phyloP scores from a whole-genome alignment of 2,329 filamentous ascomycete genomes.

The Aspergillus ruber region DNA sequence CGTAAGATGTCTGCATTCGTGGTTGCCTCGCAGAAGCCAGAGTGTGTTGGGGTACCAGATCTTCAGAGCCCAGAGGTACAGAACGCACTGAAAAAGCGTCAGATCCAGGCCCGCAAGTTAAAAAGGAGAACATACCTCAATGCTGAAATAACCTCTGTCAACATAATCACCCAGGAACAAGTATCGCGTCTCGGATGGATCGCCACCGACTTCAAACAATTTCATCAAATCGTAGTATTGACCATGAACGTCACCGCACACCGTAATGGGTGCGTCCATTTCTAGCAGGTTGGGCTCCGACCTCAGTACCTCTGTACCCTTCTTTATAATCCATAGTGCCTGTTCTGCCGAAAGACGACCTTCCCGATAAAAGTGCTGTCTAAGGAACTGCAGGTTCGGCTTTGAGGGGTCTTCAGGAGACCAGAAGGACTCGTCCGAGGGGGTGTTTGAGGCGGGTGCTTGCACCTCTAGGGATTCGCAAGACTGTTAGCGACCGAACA shows the following conservation, averaged over 20 bases:
- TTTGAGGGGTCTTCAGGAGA: constrained; percentile 78
- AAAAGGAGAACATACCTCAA: constrained; percentile 56
- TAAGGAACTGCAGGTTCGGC: constrained; percentile 88
- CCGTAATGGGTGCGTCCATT: constrained; percentile 98
- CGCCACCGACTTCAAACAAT: constrained; percentile 94
- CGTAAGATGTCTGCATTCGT: constrained; percentile 97
- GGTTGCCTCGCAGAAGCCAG: constrained; percentile 94
- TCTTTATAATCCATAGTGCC: constrained; percentile 87
- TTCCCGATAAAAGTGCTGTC: constrained; percentile 97
- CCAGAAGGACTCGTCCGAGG: constrained; percentile 91
- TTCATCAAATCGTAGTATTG: constrained; percentile 99
- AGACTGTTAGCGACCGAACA: constrained; percentile 9
- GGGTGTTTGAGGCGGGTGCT: constrained; percentile 87
- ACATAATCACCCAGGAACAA: constrained; percentile 98
- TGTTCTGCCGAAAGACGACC: constrained; percentile 95
- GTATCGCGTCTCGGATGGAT: constrained; percentile 92
- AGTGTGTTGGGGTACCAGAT: constrained; percentile 98
- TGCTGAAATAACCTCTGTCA: constrained; percentile 96
- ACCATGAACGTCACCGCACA: constrained; percentile 96
- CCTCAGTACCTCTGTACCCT: constrained; percentile 79
- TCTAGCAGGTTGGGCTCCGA: constrained; percentile 92
- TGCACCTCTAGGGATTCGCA: constrained; percentile 68
- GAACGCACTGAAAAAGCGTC: constrained; percentile 59
- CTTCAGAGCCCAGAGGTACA: constrained; percentile 97
- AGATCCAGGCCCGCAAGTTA: constrained; percentile 1